Conservation (phyloP, 2,329 filamentous ascomycete species). For the Pseudogymnoascus sp. region DNA sequence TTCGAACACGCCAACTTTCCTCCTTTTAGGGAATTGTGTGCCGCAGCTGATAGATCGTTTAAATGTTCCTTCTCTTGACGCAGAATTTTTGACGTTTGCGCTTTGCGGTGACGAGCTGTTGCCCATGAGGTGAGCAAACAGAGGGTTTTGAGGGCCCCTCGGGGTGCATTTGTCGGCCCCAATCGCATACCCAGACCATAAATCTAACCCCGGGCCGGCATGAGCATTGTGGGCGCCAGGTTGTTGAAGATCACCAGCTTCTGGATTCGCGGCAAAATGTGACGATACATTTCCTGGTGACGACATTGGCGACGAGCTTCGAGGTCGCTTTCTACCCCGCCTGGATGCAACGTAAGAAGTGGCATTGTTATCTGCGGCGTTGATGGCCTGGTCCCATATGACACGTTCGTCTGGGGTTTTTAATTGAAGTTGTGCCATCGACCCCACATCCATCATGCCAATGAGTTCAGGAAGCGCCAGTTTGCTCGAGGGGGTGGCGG, state of each 20-base stretch:
- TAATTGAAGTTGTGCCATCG: conserved; percentile 38
- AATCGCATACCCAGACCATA: conserved; percentile 70
- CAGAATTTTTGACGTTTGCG: conserved; percentile 34
- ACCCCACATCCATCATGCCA: conserved; percentile 34
- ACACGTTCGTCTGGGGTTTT: conserved; percentile 55
- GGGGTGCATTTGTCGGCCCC: conserved; percentile 29
- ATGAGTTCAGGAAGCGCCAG: conserved; percentile 54
- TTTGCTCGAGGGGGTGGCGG: conserved; percentile 44
- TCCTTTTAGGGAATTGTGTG: conserved; percentile 64
- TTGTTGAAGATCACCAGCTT: conserved; percentile 49
- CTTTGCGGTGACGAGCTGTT: conserved; percentile 65
- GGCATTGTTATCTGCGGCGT: conserved; percentile 34
- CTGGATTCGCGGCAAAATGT: conserved; percentile 21
- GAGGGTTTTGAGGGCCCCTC: conserved; percentile 38
- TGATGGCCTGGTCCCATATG: conserved; percentile 48
- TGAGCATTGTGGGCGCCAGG: conserved; percentile 56
- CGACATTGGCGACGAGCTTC: conserved; percentile 68
- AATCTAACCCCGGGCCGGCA: conserved; percentile 63
- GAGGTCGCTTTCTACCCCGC: conserved; percentile 53
- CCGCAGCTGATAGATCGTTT: conserved; percentile 64
- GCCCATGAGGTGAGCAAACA: conserved; percentile 54
- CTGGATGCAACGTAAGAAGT: conserved; percentile 42
- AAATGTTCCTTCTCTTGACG: conserved; percentile 42
- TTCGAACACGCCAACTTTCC: conserved; percentile 46
- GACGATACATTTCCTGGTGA: conserved; percentile 42